Base-by-base conservation (phyloP, 257 asterid genomes). In the Gentiana dahurica region DNA sequence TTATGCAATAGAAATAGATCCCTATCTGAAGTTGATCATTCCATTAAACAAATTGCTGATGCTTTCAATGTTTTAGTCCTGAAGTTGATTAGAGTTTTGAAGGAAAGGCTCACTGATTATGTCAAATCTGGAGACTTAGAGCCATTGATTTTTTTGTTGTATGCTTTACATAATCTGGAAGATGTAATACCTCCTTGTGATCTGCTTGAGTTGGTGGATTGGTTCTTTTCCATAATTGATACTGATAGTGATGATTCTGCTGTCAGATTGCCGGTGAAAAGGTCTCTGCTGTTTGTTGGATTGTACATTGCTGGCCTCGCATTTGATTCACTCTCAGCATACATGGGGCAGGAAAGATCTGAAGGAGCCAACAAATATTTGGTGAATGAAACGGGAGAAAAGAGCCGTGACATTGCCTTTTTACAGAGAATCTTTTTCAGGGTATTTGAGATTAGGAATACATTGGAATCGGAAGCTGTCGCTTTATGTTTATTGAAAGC, bases 401-500 rank as follows among this genome's bases (percentile, higher is more conserved):
- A 68, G 48, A 55, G 59, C 43, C 66, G 69, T 57, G 80, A 82
- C 61, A 68, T 76, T 70, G 43, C 61, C 54, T 71, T 73, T 48
- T 79, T 84, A 44, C 89, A 81, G 75, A 71, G 55, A 66, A 61
- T 77, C 36, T 65, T 77, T 77, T 65, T 53, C 62, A 79, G 71
- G 53, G 74, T 87, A 58, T 56, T 70, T 48, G 82, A 75, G 71
- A 75, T 81, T 58, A 75, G 78, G 65, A 34, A 62, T 52, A 68
- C 37, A 58, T 59, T 73, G 71, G 77, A 79, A 53, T 83, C 79
- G 48, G 89, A 87, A 54, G 68, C 73, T 72, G 87, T 82, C 55
- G 82, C 84, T 77, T 52, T 58, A 32, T 87, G 94, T 70, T 79
- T 87, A 67, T 81, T 84, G 45, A 82, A 84, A 68, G 95, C 95